These are phyloP conservation scores for Neostapfia colusana DNA, from an alignment of 176 grass and related monocot species.

Conservation along the genomic window DNA sequence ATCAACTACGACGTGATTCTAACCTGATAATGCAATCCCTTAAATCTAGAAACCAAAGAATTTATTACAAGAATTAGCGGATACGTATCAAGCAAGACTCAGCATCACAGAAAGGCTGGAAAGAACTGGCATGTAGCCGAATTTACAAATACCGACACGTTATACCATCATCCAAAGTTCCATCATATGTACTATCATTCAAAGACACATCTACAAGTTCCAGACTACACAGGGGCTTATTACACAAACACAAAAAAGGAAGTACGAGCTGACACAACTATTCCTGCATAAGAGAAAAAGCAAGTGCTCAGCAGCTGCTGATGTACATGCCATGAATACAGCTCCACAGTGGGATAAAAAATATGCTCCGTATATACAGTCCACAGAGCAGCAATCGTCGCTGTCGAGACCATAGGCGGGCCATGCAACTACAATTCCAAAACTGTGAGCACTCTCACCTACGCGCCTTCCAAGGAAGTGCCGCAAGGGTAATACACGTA, in stretches of 20 bases:
- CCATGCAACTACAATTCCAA: not conserved
- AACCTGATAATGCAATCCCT: too few relatives aligned
- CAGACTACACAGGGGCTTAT: too few relatives aligned
- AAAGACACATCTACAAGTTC: too few relatives aligned
- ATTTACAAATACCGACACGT: too few relatives aligned
- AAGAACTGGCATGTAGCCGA: too few relatives aligned
- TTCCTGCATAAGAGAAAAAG: slow-evolving; percentile 19
- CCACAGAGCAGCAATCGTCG: not conserved
- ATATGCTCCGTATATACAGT: not conserved
- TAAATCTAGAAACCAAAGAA: too few relatives aligned
- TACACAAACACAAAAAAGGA: not conserved
- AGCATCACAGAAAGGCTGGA: too few relatives aligned
- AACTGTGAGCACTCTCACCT: slow-evolving; percentile 8
- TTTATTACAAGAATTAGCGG: too few relatives aligned
- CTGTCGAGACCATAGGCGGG: not conserved
- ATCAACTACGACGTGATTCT: too few relatives aligned
- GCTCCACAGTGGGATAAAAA: not conserved
- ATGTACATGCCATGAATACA: not conserved
- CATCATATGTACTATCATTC: too few relatives aligned
- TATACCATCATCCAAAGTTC: too few relatives aligned
- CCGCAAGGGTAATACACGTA: not conserved
- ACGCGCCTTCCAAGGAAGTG: not conserved
- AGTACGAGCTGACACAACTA: not conserved
- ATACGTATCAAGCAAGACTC: too few relatives aligned
- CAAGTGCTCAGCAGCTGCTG: not conserved